These are phyloP conservation scores for Pugionium dolabratum DNA, from an alignment of 345 rosid species.

Conservation along the genomic window DNA sequence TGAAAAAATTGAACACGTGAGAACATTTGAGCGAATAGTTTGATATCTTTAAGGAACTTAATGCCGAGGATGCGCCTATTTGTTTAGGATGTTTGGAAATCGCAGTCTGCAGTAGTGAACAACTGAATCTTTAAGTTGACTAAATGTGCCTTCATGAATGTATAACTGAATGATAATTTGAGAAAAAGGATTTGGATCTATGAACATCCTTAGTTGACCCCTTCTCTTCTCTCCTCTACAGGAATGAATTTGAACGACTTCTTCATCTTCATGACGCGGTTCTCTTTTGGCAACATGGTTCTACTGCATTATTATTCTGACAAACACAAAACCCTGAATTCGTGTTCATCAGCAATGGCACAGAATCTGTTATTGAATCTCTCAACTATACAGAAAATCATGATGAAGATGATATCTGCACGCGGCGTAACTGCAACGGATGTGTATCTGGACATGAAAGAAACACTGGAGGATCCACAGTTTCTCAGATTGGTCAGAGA, in stretches of 20 bases:
- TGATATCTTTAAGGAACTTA: not conserved
- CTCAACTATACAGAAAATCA: slow-evolving; percentile 45
- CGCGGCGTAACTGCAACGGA: slow-evolving; percentile 43
- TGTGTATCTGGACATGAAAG: slow-evolving; percentile 47
- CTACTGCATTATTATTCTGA: slow-evolving; percentile 37
- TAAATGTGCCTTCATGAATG: not conserved
- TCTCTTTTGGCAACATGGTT: slow-evolving; percentile 58
- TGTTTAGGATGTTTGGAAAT: slow-evolving; percentile 2
- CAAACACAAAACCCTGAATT: slow-evolving; percentile 22
- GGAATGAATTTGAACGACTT: slow-evolving; percentile 89
- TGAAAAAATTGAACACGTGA: not conserved
- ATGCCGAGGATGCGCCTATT: not conserved
- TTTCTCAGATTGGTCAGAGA: slow-evolving; percentile 52
- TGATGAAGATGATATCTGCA: slow-evolving; percentile 53
- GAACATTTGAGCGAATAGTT: not conserved
- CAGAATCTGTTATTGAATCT: slow-evolving; percentile 56
- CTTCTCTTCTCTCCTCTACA: slow-evolving; percentile 36
- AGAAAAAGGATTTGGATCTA: slow-evolving; percentile 12
- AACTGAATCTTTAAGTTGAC: slow-evolving; percentile 4
- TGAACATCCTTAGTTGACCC: not conserved
- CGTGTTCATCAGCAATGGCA: slow-evolving; percentile 42
- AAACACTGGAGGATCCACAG: slow-evolving; percentile 48
- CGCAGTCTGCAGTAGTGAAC: not conserved
- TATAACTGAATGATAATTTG: not conserved
- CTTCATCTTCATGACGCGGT: slow-evolving; percentile 57